Base-by-base conservation (phyloP, 805 yeast genomes). In the Yamadazyma scolyti region DNA sequence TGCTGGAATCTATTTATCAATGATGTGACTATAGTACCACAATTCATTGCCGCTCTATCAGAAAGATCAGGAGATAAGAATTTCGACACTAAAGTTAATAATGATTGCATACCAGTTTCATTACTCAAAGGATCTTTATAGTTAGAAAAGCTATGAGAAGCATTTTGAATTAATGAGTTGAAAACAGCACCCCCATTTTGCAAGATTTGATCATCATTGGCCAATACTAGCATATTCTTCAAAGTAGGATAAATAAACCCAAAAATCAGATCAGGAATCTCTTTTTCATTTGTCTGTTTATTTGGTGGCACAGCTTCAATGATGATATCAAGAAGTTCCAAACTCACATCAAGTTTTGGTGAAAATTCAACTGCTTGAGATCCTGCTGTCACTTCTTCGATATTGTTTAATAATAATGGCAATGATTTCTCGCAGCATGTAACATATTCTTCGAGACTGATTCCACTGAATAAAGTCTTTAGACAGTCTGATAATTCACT, bases 11-110 rank as follows among this genome's bases (percentile, higher is more conserved):
- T 72, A 12, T 73, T 72, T 21, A 84, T 65, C 20, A 82, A 62
- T 0, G 81, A 71, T 8, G 73, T 65, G 2, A 83, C 77, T 14
- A 84, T 71, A 6, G 70, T 61, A 9, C 90, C 97, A 25, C 85
- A 74, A 36, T 83, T 81, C 57, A 79, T 68, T 1, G 94, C 89
- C 0, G 95, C 96, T 25, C 82, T 73, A 44, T 88, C 97, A 10
- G 82, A 72, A 34, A 84, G 63, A 6, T 68, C 66, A 1, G 95
- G 85, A 1, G 83, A 75, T 19, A 90, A 66, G 31, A 87, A 73
- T 46, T 78, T 78, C 3, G 84, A 74, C 2, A 82, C 77, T 9
- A 82, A 74, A 19, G 70, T 65, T 11, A 93, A 58, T n/a, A 85
- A 65, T 2, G 69, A 60, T 11, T 77, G 68, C 31, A 74, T 56